A percentile compares a stretch with the other conserved stretches of the same genome.
Conservation (phyloP, 768 basidiomycete genomes). For the Amanita rimosa region DNA sequence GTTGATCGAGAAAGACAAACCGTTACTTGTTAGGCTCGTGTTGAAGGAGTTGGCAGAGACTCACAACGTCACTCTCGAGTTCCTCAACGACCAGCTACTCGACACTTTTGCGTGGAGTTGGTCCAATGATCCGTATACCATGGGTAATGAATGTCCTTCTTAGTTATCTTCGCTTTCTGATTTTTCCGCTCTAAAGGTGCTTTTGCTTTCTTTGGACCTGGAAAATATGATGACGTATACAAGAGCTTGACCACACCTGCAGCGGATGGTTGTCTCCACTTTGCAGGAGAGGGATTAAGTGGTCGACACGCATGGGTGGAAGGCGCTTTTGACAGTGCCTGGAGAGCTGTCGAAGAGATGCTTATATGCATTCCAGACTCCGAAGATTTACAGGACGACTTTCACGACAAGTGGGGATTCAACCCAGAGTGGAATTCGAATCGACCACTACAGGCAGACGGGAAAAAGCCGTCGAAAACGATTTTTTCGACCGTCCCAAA, state of each 20-base stretch:
- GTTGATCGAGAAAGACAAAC: background rate
- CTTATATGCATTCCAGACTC: background rate
- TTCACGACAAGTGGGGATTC: background rate
- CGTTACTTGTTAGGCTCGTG: background rate
- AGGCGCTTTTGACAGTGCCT: constrained; percentile 14
- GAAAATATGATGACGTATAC: constrained; percentile 20
- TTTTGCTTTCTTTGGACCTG: constrained; percentile 23
- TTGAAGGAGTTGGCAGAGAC: background rate
- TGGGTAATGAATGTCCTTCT: background rate
- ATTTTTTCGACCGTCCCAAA: background rate
- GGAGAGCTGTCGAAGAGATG: constrained; percentile 12
- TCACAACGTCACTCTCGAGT: background rate
- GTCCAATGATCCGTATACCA: background rate
- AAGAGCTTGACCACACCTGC: constrained; percentile 12
- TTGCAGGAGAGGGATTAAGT: constrained; percentile 25
- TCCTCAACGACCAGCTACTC: background rate
- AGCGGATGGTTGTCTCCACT: constrained; percentile 15
- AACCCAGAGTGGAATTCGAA: background rate
- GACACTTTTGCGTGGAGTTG: background rate
- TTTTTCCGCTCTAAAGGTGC: constrained; percentile 14
- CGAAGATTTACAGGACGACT: no score
- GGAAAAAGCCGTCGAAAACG: background rate
- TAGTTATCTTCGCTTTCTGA: background rate
- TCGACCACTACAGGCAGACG: background rate
- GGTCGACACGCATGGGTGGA: constrained; percentile 20